A percentile compares a stretch with the other conserved stretches of the same genome.
Conservation (phyloP, 1,139 yeast species). For the Protomyces lactucae-debilis region DNA sequence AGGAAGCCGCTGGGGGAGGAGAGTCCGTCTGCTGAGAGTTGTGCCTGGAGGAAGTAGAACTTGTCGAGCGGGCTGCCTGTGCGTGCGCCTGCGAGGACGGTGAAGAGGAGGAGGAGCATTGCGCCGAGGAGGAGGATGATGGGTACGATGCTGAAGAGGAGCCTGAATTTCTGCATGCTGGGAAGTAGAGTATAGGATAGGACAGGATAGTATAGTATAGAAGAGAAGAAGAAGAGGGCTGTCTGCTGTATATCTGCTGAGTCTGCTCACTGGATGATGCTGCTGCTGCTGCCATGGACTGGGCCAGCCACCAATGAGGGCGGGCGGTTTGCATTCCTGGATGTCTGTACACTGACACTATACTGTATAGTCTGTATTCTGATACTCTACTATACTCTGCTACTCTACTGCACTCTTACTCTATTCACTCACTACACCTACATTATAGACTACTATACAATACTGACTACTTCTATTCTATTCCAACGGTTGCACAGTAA, state of each 20-base stretch:
- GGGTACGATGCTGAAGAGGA: slow-evolving; percentile 15
- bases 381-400: no score
- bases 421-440: no score
- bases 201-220: neutral
- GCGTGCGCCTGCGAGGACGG: slow-evolving; percentile 60
- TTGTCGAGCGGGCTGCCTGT: slow-evolving; percentile 48
- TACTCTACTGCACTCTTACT: no score
- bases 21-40: slow-evolving; percentile 52
- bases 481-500: no score
- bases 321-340: no score
- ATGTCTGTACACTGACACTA: no score
- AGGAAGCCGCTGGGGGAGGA: slow-evolving; percentile 41
- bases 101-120: slow-evolving; percentile 54
- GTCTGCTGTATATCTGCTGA: neutral
- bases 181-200: no score
- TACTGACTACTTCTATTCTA: no score
- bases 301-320: no score
- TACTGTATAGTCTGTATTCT: no score
- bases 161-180: slow-evolving; percentile 20
- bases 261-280: neutral
- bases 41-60: slow-evolving; percentile 69
- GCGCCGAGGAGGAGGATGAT: slow-evolving; percentile 34
- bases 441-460: no score
- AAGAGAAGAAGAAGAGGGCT: neutral
- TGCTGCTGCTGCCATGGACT: neutral